Evolutionary conservation across 106 monocot genomes (phyloP), one percentile per base, ranked within the genome.

Genomic region (Dendrobium huoshanense): DNA sequence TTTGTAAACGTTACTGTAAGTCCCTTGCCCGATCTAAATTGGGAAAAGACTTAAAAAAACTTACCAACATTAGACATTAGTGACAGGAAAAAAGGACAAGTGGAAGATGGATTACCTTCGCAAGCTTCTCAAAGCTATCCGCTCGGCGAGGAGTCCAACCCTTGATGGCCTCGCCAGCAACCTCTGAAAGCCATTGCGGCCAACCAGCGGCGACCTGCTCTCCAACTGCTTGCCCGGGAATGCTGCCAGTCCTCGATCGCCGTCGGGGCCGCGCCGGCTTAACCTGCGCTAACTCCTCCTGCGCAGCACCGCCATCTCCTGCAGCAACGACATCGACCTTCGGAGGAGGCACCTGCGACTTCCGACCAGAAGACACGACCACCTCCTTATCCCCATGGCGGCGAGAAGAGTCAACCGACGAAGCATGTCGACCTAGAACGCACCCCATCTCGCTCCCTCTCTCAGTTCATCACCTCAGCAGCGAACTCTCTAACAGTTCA

Each of bases 191-290:
- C 92, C 92, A 92, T 41, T 87, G 82, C 7, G 92, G 92, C 92
- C 92, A 92, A 15, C 92, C 92, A 1, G 92, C 92, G 31, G 89
- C 92, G 59, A 87, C 92, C 92, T 87, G 89, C 78, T 89, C 89
- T 19, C 89, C 87, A 33, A 74, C 74, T 7, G 74, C 17, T n/a
- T 74, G 74, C 9, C 74, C 74, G 7, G 74, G 43, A 74, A 74
- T 74, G 22, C 74, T n/a, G 25, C 74, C 74, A n/a, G 42, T 6
- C 43, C 74, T 41, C 5, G 43, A 3, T 29, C 74, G 41, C 43
- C 42, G 43, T 11, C 74, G 43, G 5, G 42, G 20, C 13, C 19
- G 19, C 8, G 43, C 7, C 43, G 74, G 43, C 43, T 74, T 74
- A 2, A 44, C 20, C 40, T 41, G 74, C 42, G 43, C 41, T 7